A percentile compares a stretch with the other conserved stretches of the same genome.
These are phyloP conservation scores for Coprinellus micaceus DNA, from an alignment of 768 basidiomycete species.

Conservation along the genomic window DNA sequence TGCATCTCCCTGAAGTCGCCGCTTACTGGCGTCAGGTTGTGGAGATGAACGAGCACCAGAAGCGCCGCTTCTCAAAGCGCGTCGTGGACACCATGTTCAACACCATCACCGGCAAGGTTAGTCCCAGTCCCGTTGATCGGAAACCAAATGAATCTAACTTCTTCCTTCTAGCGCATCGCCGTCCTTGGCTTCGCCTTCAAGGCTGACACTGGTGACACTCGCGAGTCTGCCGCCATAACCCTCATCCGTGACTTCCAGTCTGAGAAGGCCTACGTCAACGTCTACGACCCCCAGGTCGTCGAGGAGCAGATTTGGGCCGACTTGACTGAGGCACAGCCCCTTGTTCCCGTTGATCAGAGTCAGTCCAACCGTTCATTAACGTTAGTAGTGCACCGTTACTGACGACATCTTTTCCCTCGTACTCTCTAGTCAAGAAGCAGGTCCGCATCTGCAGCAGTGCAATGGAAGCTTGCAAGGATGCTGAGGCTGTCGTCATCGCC, in stretches of 20 bases:
- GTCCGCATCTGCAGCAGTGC: constrained; percentile 77
- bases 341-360: constrained; percentile 63
- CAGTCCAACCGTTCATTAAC: constrained; percentile 31
- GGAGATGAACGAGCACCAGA: constrained; percentile 98
- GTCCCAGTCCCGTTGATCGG: constrained; percentile 15
- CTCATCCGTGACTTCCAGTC: constrained; percentile 90
- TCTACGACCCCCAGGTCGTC: constrained; percentile 91
- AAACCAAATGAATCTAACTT: not conserved
- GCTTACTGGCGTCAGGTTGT: constrained; percentile 98
- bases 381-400: not conserved
- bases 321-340: constrained; percentile 65
- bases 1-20: constrained; percentile 95
- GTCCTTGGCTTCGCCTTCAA: constrained; percentile 99
- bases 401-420: constrained; percentile 2
- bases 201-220: constrained; percentile 98
- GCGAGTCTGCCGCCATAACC: constrained; percentile 94
- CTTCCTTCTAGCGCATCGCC: constrained; percentile 66
- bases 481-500: constrained; percentile 92
- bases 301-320: constrained; percentile 86
- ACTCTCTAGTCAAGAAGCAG: constrained; percentile 72
- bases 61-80: constrained; percentile 89
- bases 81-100: constrained; percentile 98
- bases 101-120: constrained; percentile 91
- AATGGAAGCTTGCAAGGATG: constrained; percentile 80
- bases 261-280: constrained; percentile 80